Evolutionary conservation across 1,284 basidiomycete species (phyloP).

Genomic region (Schizophyllum amplum): DNA sequence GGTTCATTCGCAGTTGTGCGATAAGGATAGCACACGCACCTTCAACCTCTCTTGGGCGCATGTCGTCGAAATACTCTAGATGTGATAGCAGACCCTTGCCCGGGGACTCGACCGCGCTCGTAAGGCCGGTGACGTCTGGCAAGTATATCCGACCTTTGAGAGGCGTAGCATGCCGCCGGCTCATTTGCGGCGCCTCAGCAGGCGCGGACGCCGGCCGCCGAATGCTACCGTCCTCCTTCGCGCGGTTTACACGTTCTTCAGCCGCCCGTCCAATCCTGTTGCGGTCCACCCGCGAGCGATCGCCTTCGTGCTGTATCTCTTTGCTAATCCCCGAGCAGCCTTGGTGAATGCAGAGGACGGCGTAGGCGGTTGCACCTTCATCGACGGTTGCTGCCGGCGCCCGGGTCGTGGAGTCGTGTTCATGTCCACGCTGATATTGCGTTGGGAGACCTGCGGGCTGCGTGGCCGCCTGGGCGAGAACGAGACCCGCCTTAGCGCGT

Average conservation of each 20-base stretch:
- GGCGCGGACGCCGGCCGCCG: no score
- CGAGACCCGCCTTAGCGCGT: conserved; percentile 53
- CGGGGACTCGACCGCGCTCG: conserved; percentile 65
- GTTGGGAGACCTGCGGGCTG: conserved; percentile 28
- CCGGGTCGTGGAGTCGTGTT: conserved; percentile 13
- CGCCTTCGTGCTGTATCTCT: conserved; percentile 40
- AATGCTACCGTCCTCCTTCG: background rate
- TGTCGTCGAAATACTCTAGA: conserved; percentile 36
- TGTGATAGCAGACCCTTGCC: conserved; percentile 45
- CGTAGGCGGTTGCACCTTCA: conserved; percentile 41
- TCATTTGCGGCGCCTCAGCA: conserved; percentile 5
- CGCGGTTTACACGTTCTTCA: background rate
- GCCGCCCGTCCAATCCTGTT: background rate
- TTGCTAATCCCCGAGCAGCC: conserved; percentile 36
- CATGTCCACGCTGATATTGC: conserved; percentile 13
- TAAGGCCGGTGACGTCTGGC: conserved; percentile 74
- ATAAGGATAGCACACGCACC: conserved; percentile 27
- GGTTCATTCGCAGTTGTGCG: conserved; percentile 1
- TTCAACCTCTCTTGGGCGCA: conserved; percentile 47
- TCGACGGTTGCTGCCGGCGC: conserved; percentile 11
- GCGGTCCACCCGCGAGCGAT: background rate
- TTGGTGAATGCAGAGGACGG: conserved; percentile 47
- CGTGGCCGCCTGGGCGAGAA: conserved; percentile 68
- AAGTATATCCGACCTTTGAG: conserved; percentile 35
- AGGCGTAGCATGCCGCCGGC: conserved; percentile 6